These are phyloP conservation scores for Laetiporus sulphureus DNA, from an alignment of 1,284 basidiomycete genomes.

Conservation along the genomic window DNA sequence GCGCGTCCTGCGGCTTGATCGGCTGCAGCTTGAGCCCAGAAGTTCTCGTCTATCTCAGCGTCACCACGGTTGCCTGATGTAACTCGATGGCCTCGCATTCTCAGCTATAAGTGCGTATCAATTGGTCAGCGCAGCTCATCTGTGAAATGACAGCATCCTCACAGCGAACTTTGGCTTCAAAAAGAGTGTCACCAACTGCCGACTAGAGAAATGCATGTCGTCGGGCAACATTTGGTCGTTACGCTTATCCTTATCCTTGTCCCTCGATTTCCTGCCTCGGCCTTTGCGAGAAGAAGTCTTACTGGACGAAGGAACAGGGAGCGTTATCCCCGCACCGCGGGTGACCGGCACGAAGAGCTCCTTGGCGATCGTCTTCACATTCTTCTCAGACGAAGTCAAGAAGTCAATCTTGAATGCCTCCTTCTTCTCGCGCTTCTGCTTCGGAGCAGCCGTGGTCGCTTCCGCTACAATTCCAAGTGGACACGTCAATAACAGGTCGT, in stretches of 20 bases:
- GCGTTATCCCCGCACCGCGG: constrained; percentile 57
- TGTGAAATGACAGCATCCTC: constrained; percentile 23
- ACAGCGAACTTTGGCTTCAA: constrained; percentile 94
- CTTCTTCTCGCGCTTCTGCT: constrained; percentile 72
- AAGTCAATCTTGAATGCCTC: constrained; percentile 90
- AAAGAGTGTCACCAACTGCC: constrained; percentile 87
- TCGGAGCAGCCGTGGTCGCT: constrained; percentile 39
- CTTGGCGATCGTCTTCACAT: constrained; percentile 67
- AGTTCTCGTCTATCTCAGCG: constrained; percentile 88
- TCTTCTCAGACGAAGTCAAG: constrained; percentile 51
- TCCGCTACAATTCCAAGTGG: constrained; percentile 36
- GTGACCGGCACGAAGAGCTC: constrained; percentile 78
- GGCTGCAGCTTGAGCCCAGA: constrained; percentile 91
- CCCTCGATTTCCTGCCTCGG: constrained; percentile 38
- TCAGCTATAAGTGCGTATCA: constrained; percentile 43
- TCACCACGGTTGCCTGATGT: constrained; percentile 54
- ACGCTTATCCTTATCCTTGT: constrained; percentile 49
- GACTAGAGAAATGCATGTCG: constrained; percentile 95
- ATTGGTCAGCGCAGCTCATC: neutral
- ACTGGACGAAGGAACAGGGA: constrained; percentile 48
- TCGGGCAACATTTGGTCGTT: constrained; percentile 86
- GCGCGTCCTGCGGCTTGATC: constrained; percentile 60
- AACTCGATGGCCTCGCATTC: constrained; percentile 69
- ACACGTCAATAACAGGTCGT: neutral
- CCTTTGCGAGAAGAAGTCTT: constrained; percentile 40